These are phyloP conservation scores for Neoboletus magnificus DNA, from an alignment of 768 basidiomycete genomes.

Conservation along the genomic window DNA sequence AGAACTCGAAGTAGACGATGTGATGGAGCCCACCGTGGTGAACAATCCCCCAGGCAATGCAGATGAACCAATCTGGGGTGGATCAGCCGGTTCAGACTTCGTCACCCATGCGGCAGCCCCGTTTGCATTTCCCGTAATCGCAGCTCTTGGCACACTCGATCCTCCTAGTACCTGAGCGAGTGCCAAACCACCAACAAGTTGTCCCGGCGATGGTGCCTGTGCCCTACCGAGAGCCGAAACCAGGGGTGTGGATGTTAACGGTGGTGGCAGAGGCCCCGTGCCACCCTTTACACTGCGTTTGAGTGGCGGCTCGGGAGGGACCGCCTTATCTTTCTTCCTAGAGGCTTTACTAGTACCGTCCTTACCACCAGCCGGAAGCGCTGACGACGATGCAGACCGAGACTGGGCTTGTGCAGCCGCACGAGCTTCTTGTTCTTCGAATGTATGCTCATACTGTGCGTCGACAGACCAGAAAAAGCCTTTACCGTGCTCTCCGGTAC, in stretches of 20 bases:
- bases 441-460: conserved; percentile 59
- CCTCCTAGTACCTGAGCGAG: background rate
- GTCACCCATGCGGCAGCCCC: background rate
- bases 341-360: conserved; percentile 31
- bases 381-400: conserved; percentile 21
- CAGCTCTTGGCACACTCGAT: conserved; percentile 1
- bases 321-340: conserved; percentile 60
- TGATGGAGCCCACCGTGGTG: background rate
- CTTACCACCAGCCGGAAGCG: conserved; percentile 32
- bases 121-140: background rate
- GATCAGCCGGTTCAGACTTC: conserved; percentile 7
- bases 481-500: conserved; percentile 82
- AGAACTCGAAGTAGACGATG: conserved; percentile 2
- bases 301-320: conserved; percentile 55
- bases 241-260: conserved; percentile 63
- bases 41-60: background rate
- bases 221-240: conserved; percentile 39
- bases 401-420: conserved; percentile 32
- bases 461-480: conserved; percentile 94
- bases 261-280: conserved; percentile 57
- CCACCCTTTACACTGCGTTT: conserved; percentile 71
- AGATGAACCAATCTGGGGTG: conserved; percentile 1
- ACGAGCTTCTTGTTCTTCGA: conserved; percentile 69
- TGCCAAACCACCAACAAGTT: background rate
- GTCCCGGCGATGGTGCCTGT: conserved; percentile 1